Conservation (phyloP, 768 basidiomycete species). For the Floccularia luteovirens region DNA sequence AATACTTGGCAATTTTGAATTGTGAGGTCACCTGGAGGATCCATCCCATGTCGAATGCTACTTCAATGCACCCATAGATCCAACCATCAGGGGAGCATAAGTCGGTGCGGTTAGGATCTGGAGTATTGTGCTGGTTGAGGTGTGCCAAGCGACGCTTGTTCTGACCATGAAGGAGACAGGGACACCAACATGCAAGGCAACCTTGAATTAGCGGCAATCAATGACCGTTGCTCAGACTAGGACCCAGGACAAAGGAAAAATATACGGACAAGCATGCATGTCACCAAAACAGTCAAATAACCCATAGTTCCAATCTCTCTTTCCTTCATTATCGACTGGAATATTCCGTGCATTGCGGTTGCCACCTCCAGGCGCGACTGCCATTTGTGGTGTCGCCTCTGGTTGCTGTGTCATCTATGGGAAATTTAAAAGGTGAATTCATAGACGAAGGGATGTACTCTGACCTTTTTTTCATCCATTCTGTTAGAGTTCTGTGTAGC, state of each 20-base stretch:
- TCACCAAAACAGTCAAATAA: conserved; percentile 21
- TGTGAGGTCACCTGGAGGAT: conserved; percentile 27
- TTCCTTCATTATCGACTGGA: conserved; percentile 21
- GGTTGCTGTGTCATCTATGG: conserved; percentile 2
- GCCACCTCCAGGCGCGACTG: conserved; percentile 17
- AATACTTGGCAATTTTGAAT: background rate
- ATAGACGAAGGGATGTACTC: no score
- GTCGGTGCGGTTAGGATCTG: conserved; percentile 28
- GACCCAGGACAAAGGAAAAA: background rate
- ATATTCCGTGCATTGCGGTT: conserved; percentile 27
- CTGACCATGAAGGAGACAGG: conserved; percentile 31
- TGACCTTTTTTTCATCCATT: no score
- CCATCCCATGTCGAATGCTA: conserved; percentile 24
- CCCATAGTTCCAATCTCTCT: conserved; percentile 28
- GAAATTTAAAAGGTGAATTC: no score
- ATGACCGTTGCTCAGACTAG: background rate
- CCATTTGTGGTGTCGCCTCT: conserved; percentile 11
- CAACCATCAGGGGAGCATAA: conserved; percentile 25
- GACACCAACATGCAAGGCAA: conserved; percentile 28
- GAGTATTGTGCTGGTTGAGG: conserved; percentile 22
- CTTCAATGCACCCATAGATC: conserved; percentile 21
- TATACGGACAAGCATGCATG: conserved; percentile 20
- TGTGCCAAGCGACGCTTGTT: conserved; percentile 32
- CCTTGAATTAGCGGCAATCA: conserved; percentile 16
- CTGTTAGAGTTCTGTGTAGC: no score